Evolutionary conservation across 768 basidiomycete species (phyloP).

Genomic region (Chiua virens): DNA sequence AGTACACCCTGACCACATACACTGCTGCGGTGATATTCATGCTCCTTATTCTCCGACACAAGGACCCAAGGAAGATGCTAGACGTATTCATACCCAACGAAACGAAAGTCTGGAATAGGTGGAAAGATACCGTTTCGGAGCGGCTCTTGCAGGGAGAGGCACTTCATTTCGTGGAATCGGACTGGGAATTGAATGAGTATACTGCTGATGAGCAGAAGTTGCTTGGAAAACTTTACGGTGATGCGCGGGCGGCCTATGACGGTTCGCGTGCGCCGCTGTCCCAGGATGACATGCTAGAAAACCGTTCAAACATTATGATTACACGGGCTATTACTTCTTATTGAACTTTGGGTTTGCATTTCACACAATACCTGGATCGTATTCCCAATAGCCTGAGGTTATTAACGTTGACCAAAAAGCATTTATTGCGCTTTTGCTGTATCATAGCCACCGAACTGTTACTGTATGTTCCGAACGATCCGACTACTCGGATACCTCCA

Average conservation of each 20-base stretch:
- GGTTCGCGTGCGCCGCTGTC: slow-evolving; percentile 8
- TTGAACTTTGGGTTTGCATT: too few relatives aligned
- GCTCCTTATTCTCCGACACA: slow-evolving; percentile 21
- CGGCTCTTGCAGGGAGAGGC: slow-evolving; percentile 18
- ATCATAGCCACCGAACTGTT: too few relatives aligned
- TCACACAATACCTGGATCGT: too few relatives aligned
- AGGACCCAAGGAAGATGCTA: slow-evolving; percentile 20
- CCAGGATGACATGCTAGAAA: too few relatives aligned
- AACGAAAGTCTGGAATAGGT: slow-evolving; percentile 30
- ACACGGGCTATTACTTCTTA: too few relatives aligned
- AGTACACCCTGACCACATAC: slow-evolving; percentile 25
- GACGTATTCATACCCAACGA: slow-evolving; percentile 28
- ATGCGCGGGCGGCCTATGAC: slow-evolving; percentile 26
- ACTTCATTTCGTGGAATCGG: slow-evolving; percentile 18
- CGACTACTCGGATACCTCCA: too few relatives aligned
- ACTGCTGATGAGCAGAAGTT: slow-evolving; percentile 16
- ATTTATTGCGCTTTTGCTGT: too few relatives aligned
- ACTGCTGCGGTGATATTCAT: slow-evolving; percentile 26
- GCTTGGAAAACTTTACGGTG: slow-evolving; percentile 22
- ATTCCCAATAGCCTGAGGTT: too few relatives aligned
- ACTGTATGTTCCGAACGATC: too few relatives aligned
- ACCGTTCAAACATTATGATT: too few relatives aligned
- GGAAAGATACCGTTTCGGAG: slow-evolving; percentile 19
- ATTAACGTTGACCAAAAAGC: too few relatives aligned
- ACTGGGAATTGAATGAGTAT: slow-evolving; percentile 22